Evolutionary conservation across 805 yeast genomes (phyloP).

Genomic region (Limtongia smithiae): DNA sequence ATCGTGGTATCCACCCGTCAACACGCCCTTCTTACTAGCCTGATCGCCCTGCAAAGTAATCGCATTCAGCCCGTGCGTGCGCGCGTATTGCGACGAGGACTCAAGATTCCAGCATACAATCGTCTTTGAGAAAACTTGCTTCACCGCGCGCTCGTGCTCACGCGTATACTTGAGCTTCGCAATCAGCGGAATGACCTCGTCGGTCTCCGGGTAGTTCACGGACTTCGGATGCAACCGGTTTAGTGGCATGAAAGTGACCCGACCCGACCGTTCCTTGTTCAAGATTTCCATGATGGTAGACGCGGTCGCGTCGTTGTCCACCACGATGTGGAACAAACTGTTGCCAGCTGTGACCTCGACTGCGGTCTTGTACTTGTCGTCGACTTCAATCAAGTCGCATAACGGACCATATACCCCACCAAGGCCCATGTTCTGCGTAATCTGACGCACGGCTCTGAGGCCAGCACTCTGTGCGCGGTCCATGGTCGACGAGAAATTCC

Average conservation of each 20-base stretch:
- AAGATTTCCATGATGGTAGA: constrained; percentile 73
- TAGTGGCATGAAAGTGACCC: constrained; percentile 88
- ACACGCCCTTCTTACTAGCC: constrained; percentile 75
- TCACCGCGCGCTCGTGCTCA: constrained; percentile 60
- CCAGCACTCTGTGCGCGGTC: constrained; percentile 69
- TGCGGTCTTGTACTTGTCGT: constrained; percentile 78
- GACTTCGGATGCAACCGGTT: constrained; percentile 54
- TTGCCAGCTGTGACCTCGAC: constrained; percentile 88
- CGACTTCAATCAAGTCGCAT: constrained; percentile 77
- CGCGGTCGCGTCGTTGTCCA: constrained; percentile 83
- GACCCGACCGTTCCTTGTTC: constrained; percentile 64
- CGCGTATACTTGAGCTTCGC: constrained; percentile 64
- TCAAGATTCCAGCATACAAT: constrained; percentile 70
- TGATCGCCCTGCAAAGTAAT: constrained; percentile 92
- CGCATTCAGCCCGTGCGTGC: constrained; percentile 58
- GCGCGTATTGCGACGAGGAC: constrained; percentile 65
- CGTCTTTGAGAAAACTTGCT: constrained; percentile 76
- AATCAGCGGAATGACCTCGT: constrained; percentile 71
- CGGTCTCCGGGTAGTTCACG: constrained; percentile 57
- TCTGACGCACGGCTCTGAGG: constrained; percentile 61
- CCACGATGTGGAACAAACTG: constrained; percentile 80
- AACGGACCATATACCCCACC: constrained; percentile 73
- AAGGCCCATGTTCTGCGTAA: constrained; percentile 57
- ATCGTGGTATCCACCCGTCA: constrained; percentile 86
- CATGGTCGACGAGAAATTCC: constrained; percentile 67